Base-by-base conservation (phyloP, 768 basidiomycete genomes). In the Suillus variegatus region DNA sequence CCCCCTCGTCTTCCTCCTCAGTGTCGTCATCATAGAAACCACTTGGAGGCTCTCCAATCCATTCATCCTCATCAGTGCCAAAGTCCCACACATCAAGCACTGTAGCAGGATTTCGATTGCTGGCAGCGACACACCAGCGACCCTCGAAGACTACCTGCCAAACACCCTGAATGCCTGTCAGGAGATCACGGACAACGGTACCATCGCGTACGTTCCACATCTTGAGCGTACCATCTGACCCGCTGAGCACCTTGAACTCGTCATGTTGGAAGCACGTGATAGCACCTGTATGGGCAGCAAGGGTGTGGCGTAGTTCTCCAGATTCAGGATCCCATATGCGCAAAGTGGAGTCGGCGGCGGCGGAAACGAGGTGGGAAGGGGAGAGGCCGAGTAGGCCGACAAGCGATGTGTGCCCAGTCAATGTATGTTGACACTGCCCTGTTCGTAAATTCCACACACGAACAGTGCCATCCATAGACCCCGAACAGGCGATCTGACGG, bases 181-280 rank as follows among this genome's bases (percentile, higher is more conserved):
- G 80, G 67, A 99, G 81, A 74, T 98, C 97, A 41, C 94, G 85
- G 14, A 94, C 89, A 46, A 93, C 89, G 0, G 85, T 84, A 25
- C 97, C 97, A 63, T 95, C 93, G 44, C 89, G 81, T 66, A 97
- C 84, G 75, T 98, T 93, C 97, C 97, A 99, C 89, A 99, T 93
- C 83, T 98, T 98, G 70, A 99, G 83, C 65, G 93, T 94, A 18
- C 97, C 97, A 70, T 99, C 97, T 16, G 92, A 93, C 14, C 97
- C 97, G 72, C 92, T 94, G 36, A 99, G 84, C 54, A 99, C 94
- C 75, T 97, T 98, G 82, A 93, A 94, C 75, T 99, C 96, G 75
- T 99, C 97, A 70, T 97, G 95, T 77, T 97, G 95, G 84, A 99
- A 98, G 79, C 97, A 99, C 20, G 97, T 99, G 70, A 99, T 99